Evolutionary conservation across 2,329 filamentous ascomycete species (phyloP), one percentile per base, ranked within the genome.

Genomic region (Aspergillus sp.): DNA sequence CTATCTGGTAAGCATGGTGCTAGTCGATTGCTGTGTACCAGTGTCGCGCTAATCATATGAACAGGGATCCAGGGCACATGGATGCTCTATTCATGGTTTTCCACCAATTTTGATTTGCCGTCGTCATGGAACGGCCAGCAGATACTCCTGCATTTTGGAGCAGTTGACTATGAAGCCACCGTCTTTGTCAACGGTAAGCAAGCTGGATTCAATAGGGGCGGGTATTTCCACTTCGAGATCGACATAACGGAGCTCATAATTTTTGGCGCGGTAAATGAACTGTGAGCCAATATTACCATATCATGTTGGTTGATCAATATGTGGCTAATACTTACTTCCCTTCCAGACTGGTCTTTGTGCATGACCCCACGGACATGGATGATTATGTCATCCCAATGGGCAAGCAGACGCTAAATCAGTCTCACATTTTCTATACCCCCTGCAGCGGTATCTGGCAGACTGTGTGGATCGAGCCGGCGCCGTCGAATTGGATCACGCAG

Each of bases 391-490:
- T 83, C 38, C 82, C 83, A 0, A 74, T 84, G 39, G 83, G 83
- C 51, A 85, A 86, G 60, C 82, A 85, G 60, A 77, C 75, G 0
- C 58, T 75, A 1, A 66, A 64, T 0, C 79, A 77, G 1, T 54
- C 52, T 12, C 62, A 65, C 54, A 87, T 87, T 49, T 87, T 84
- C 62, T 87, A 87, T 60, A 80, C 80, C 0, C 80, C 84, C 0
- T 87, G 83, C 59, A 83, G 80, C 32, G 84, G 84, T 4, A 86
- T 88, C 52, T 88, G 84, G 84, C 83, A 86, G 59, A 76, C 75
- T 12, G 83, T 87, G 0, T 88, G 83, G 83, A 67, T 88, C 2
- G 80, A 85, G 59, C 72, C 77, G n/a, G 80, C 76, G 0, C 79
- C 83, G 0, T 51, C 65, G 0, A 73, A 77, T 43, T 69, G 81